phyloP scores from a whole-genome alignment of 2,329 filamentous ascomycete genomes.

The Rutstroemia sp. region DNA sequence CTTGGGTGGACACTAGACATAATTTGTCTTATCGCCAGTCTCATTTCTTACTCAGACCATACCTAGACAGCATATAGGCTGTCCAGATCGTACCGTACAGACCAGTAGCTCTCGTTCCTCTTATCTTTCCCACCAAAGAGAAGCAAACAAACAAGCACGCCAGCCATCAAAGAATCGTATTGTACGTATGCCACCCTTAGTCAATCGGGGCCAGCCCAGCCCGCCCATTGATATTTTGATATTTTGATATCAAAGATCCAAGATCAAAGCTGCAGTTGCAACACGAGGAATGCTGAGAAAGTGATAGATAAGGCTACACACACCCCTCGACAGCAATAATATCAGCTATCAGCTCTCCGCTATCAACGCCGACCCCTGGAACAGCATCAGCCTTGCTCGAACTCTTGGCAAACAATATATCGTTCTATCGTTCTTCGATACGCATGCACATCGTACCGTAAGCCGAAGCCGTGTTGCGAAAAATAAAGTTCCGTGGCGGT shows the following conservation, averaged over 20 bases:
- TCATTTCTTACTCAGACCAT: background rate
- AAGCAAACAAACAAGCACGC: background rate
- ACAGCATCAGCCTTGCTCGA: background rate
- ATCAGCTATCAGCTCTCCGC: background rate
- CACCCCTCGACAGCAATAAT: background rate
- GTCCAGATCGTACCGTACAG: too few relatives aligned
- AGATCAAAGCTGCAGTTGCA: too few relatives aligned
- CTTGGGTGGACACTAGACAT: too few relatives aligned
- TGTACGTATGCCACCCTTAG: background rate
- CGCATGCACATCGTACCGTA: too few relatives aligned
- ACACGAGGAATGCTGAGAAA: background rate
- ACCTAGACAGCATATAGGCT: too few relatives aligned
- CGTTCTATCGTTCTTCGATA: too few relatives aligned
- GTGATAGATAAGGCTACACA: background rate
- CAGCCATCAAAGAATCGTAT: background rate
- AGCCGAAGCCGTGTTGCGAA: background rate
- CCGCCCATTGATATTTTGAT: too few relatives aligned
- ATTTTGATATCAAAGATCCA: too few relatives aligned
- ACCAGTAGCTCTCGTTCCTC: background rate
- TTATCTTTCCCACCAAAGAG: conserved; percentile 1
- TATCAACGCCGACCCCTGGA: background rate
- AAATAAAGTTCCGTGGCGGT: background rate
- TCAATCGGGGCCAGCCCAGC: too few relatives aligned
- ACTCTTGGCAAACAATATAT: too few relatives aligned
- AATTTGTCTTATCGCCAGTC: background rate